Conservation (phyloP, 2,329 filamentous ascomycete species). For the Monilinia vaccinii-corymbosi region DNA sequence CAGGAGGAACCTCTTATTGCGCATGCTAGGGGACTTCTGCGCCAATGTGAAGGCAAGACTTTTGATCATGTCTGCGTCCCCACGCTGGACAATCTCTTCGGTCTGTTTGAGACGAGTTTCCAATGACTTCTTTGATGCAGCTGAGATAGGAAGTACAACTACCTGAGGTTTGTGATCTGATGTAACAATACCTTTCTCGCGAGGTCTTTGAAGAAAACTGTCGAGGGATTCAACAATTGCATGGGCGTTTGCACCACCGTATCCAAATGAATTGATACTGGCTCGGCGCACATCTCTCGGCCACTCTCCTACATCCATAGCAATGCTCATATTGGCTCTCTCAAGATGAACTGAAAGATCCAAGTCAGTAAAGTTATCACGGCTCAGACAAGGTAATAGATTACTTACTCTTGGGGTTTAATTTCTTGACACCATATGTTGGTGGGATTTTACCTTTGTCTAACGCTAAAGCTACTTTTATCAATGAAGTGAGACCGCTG, state of each 20-base stretch:
- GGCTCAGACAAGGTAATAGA: background rate
- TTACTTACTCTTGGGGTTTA: background rate
- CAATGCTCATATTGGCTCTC: background rate
- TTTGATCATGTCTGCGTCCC: background rate
- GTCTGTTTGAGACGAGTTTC: background rate
- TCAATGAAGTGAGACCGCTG: background rate
- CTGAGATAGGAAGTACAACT: background rate
- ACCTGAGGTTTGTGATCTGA: background rate
- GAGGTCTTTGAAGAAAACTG: background rate
- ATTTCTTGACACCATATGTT: background rate
- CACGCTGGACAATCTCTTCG: background rate
- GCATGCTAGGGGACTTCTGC: background rate
- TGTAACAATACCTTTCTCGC: background rate
- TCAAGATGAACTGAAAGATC: background rate
- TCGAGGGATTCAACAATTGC: slow-evolving; percentile 9
- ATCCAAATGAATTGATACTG: slow-evolving; percentile 29
- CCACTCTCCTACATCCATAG: background rate
- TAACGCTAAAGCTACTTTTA: background rate
- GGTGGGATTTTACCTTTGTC: background rate
- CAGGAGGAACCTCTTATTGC: background rate
- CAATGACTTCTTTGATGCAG: background rate
- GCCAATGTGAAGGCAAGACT: background rate
- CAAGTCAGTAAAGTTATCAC: background rate
- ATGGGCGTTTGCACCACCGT: slow-evolving; percentile 28
- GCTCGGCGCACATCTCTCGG: slow-evolving; percentile 27